These are phyloP conservation scores for Periconia sp. DNA, from an alignment of 2,329 filamentous ascomycete species.

Conservation along the genomic window DNA sequence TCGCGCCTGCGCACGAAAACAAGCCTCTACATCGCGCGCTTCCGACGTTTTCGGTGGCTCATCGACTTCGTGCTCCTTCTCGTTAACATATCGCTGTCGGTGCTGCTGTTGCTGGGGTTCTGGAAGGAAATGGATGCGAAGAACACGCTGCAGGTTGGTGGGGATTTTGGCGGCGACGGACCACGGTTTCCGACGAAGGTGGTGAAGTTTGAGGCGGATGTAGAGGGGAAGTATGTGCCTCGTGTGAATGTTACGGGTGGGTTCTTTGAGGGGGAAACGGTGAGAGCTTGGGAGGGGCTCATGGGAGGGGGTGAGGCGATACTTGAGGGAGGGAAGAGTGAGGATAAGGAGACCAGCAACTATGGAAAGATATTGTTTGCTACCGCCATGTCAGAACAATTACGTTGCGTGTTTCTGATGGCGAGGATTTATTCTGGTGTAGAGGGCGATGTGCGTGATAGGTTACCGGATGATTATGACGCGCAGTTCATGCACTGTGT, in stretches of 20 bases:
- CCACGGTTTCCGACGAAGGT: slow-evolving; percentile 9
- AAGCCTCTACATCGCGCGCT: background rate
- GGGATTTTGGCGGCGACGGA: slow-evolving; percentile 1
- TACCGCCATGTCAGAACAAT: slow-evolving; percentile 11
- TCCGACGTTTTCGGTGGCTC: slow-evolving; percentile 5
- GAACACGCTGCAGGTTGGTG: slow-evolving; percentile 2
- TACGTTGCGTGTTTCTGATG: slow-evolving; percentile 12
- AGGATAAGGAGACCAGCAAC: slow-evolving; percentile 2
- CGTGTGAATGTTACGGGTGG: slow-evolving; percentile 3
- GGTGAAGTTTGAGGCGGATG: slow-evolving; percentile 11
- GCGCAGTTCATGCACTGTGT: slow-evolving; percentile 15
- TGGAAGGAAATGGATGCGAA: background rate
- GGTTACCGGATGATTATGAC: slow-evolving; percentile 9
- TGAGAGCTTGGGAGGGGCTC: slow-evolving; percentile 10
- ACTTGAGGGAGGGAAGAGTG: background rate
- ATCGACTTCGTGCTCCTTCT: slow-evolving; percentile 5
- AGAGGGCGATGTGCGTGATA: background rate
- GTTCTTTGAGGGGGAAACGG: slow-evolving; percentile 6
- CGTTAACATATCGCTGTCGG: slow-evolving; percentile 6
- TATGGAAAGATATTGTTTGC: slow-evolving; percentile 4
- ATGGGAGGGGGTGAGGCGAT: slow-evolving; percentile 3
- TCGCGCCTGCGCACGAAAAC: too few relatives aligned
- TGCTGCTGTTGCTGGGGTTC: slow-evolving; percentile 1
- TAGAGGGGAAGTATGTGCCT: slow-evolving; percentile 5
- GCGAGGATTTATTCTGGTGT: slow-evolving; percentile 11